Evolutionary conservation across 139 green algal genomes (phyloP).

Genomic region (Raphidocelis subcapitata): DNA sequence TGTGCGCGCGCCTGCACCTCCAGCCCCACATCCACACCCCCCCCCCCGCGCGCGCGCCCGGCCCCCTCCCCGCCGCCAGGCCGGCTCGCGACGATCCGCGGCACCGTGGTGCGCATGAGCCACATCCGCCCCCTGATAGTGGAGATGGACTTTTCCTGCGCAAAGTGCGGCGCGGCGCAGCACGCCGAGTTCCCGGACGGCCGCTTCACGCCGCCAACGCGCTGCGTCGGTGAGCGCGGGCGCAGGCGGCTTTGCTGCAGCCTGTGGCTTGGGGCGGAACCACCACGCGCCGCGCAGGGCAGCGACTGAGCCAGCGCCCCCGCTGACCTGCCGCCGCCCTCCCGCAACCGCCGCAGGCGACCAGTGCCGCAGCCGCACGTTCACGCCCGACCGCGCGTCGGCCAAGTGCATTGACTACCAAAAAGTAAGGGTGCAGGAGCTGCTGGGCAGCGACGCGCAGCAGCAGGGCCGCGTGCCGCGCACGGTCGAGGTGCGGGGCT

Average conservation of each 20-base stretch:
- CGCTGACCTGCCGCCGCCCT: no score
- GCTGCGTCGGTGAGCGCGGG: conserved; percentile 47
- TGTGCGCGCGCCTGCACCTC: neutral
- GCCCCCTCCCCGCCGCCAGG: conserved; percentile 32
- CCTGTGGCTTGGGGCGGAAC: neutral
- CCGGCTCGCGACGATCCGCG: conserved; percentile 72
- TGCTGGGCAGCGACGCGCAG: conserved; percentile 39
- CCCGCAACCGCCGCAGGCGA: conserved; percentile 14
- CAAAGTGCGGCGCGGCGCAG: conserved; percentile 57
- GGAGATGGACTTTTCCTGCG: conserved; percentile 76
- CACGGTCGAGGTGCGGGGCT: conserved; percentile 23
- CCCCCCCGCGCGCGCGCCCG: neutral
- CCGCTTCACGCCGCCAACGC: conserved; percentile 53
- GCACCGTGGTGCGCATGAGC: conserved; percentile 76
- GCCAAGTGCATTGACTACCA: conserved; percentile 78
- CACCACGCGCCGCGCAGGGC: neutral
- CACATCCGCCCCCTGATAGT: conserved; percentile 62
- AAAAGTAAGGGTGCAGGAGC: conserved; percentile 74
- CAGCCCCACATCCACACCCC: neutral
- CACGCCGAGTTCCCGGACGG: conserved; percentile 37
- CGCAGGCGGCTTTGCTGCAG: neutral
- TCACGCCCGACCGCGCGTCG: conserved; percentile 48
- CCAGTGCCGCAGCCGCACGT: conserved; percentile 71
- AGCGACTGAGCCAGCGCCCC: no score
- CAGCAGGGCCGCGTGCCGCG: conserved; percentile 55